Base-by-base conservation (phyloP, 1,139 yeast genomes). In the Candida sanyaensis region DNA sequence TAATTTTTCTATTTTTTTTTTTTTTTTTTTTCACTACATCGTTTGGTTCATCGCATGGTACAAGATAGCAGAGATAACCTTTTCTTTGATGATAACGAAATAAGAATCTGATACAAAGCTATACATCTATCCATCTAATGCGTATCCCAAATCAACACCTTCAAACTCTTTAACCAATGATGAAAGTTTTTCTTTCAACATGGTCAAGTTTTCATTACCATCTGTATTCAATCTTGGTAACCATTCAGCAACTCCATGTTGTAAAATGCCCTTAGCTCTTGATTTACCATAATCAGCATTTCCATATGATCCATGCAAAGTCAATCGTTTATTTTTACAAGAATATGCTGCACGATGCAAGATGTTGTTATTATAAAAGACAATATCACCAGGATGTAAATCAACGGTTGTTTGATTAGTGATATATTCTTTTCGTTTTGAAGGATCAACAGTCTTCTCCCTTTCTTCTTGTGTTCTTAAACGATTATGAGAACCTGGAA, bases 231-330 rank as follows among this genome's bases (percentile, higher is more conserved):
- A 71, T 5, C 68, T 57, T 13, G 74, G 71, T 39, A 78, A 63
- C 84, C 84, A 80, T 34, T 70, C 69, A 6, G 73, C 77, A 6
- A 78, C 82, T 0, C 83, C 84, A 54, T 78, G 83, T 58, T 80
- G 84, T 47, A 80, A 71, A 13, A 80, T 73, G 5, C 82, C 81
- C 53, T 69, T 71, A 4, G 84, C 83, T 50, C 84, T 66, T 26
- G 68, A 59, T 49, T 66, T 65, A 5, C 82, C 83, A 48, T 66
- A 66, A 30, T 66, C 65, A 31, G 60, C 70, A 56, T 77, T 80
- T 4, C 84, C 84, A 54, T 78, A 78, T 2, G 81, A 75, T 0
- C 84, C 84, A 56, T 79, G 84, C 32, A 79, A 61, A 1, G 84
- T 80, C 47, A 78, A 65, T 49, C 84, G 64, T 49, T 67, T 70